Percentiles rank a stretch among this genome's conserved stretches.
These are phyloP conservation scores for Crotalaria pallida DNA, from an alignment of 306 rosid species.

Conservation along the genomic window DNA sequence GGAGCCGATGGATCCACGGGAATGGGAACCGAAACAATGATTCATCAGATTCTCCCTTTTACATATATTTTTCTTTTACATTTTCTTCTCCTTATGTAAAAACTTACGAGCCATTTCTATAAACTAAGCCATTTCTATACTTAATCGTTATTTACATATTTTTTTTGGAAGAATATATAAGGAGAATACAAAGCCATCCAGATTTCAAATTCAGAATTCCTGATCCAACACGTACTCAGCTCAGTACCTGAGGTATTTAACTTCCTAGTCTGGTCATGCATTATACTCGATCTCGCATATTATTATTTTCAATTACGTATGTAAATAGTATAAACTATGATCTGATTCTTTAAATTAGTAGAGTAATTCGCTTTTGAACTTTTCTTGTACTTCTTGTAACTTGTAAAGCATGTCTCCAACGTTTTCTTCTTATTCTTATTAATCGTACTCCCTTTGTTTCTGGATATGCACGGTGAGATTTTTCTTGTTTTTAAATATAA, in stretches of 20 bases:
- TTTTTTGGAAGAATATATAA: not conserved
- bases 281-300: not conserved
- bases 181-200: not conserved
- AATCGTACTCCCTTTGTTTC: no score
- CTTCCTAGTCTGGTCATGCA: not conserved
- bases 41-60: conserved; percentile 17
- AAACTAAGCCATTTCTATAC: no score
- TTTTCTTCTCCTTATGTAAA: conserved; percentile 22
- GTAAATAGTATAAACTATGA: not conserved
- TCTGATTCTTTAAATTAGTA: not conserved
- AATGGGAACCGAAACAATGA: conserved; percentile 65
- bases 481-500: no score
- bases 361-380: not conserved
- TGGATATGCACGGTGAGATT: no score
- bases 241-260: conserved; percentile 29
- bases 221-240: no score
- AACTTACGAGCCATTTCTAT: conserved; percentile 17
- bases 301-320: not conserved
- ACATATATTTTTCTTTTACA: not conserved
- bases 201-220: not conserved
- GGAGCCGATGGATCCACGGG: conserved; percentile 23
- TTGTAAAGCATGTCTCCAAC: not conserved
- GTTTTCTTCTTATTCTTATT: not conserved
- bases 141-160: conserved; percentile 10
- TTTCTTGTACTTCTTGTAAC: not conserved